Conservation (phyloP, 2,329 filamentous ascomycete genomes). For the Amphichorda felina region DNA sequence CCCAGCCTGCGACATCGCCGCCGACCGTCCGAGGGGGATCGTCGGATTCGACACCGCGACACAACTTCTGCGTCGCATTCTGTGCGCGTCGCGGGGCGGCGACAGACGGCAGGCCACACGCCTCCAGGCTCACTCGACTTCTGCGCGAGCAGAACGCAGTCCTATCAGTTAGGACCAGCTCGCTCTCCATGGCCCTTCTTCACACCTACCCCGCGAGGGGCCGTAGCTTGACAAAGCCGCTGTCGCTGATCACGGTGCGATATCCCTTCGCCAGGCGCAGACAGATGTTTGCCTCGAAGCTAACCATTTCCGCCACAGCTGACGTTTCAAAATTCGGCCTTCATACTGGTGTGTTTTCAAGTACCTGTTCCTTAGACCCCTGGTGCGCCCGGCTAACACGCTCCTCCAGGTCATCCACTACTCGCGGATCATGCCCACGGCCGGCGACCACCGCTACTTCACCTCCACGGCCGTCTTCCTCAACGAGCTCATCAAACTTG, state of each 20-base stretch:
- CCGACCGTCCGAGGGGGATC: too few species aligned
- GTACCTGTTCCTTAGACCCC: constrained; percentile 25
- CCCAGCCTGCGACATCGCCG: too few species aligned
- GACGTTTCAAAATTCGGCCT: constrained; percentile 61
- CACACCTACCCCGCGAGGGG: neutral
- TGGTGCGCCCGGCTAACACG: constrained; percentile 47
- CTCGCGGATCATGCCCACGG: constrained; percentile 81
- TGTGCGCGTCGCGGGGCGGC: too few species aligned
- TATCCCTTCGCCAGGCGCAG: neutral
- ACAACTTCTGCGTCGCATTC: too few species aligned
- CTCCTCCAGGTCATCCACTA: constrained; percentile 72
- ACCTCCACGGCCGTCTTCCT: constrained; percentile 90
- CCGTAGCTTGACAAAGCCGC: constrained; percentile 3
- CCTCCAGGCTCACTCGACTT: too few species aligned
- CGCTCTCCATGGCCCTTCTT: constrained; percentile 3
- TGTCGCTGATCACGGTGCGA: constrained; percentile 5
- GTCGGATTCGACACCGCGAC: too few species aligned
- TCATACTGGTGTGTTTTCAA: constrained; percentile 60
- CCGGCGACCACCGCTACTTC: constrained; percentile 77
- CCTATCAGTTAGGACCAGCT: neutral
- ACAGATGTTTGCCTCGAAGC: neutral
- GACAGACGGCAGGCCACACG: too few species aligned
- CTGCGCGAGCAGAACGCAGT: too few species aligned
- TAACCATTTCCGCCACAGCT: constrained; percentile 23
- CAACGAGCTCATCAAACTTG: constrained; percentile 84